These are phyloP conservation scores for Vitis hybrid DNA, from an alignment of 177 flowering plant genomes.

Conservation along the genomic window DNA sequence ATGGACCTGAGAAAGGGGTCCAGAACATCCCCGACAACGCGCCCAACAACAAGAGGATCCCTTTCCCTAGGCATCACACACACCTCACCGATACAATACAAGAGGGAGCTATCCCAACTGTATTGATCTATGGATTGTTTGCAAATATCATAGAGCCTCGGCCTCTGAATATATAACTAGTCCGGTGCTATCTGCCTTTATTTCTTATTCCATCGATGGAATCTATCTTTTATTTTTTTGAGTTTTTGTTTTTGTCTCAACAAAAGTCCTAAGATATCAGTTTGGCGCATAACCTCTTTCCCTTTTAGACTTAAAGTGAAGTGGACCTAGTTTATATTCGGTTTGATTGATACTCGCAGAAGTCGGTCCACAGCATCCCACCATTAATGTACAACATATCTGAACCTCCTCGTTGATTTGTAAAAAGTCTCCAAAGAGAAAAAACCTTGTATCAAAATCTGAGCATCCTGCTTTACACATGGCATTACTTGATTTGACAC, in stretches of 20 bases:
- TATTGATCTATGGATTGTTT: neutral
- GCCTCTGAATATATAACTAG: slow-evolving; percentile 5
- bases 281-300: too few species aligned
- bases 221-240: neutral
- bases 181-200: neutral
- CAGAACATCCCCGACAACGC: slow-evolving; percentile 58
- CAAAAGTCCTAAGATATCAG: too few species aligned
- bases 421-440: too few species aligned
- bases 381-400: neutral
- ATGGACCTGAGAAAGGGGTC: slow-evolving; percentile 44
- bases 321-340: slow-evolving; percentile 2
- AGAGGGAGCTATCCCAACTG: too few species aligned
- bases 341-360: neutral
- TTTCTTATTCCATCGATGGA: slow-evolving; percentile 8
- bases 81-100: neutral
- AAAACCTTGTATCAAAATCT: too few species aligned
- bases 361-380: neutral
- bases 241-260: neutral
- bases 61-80: slow-evolving; percentile 39
- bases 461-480: too few species aligned
- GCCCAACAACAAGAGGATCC: slow-evolving; percentile 51
- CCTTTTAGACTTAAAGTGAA: neutral
- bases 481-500: too few species aligned
- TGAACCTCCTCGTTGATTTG: neutral
- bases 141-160: neutral